Evolutionary conservation across 768 basidiomycete genomes (phyloP).

Genomic region (Leccinellum luteum): DNA sequence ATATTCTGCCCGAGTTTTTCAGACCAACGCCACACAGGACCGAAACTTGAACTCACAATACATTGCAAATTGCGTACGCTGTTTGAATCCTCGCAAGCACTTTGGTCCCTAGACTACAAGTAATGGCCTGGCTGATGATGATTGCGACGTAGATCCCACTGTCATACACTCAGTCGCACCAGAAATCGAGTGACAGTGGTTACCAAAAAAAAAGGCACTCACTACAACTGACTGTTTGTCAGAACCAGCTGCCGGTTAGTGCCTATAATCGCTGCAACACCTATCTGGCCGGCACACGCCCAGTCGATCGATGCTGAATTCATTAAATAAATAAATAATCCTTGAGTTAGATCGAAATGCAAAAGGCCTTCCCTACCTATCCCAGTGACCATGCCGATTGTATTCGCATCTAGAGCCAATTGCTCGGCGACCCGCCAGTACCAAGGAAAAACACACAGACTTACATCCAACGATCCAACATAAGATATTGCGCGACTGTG

Average conservation of each 20-base stretch:
- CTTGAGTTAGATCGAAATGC: not conserved
- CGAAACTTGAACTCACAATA: constrained; percentile 25
- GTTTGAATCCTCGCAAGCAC: constrained; percentile 68
- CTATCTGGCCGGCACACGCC: constrained; percentile 60
- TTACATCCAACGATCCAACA: constrained; percentile 67
- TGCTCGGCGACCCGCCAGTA: not conserved
- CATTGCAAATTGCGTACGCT: constrained; percentile 40
- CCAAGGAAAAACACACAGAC: constrained; percentile 10
- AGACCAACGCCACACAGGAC: not conserved
- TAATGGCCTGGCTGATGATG: constrained; percentile 54
- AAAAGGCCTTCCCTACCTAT: constrained; percentile 21
- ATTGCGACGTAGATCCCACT: constrained; percentile 65
- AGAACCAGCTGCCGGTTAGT: constrained; percentile 33
- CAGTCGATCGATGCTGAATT: constrained; percentile 54
- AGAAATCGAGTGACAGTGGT: constrained; percentile 32
- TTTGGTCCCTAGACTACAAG: constrained; percentile 63
- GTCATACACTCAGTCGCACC: constrained; percentile 31
- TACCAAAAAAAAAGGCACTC: constrained; percentile 33
- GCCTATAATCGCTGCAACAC: constrained; percentile 61
- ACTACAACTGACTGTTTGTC: constrained; percentile 44
- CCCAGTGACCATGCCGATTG: constrained; percentile 44
- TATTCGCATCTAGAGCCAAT: constrained; percentile 41
- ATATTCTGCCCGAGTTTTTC: constrained; percentile 1
- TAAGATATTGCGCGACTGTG: constrained; percentile 53
- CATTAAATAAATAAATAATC: constrained; percentile 34